Base-by-base conservation (phyloP, 148 eudicot species). In the Fallopia convolvulus region DNA sequence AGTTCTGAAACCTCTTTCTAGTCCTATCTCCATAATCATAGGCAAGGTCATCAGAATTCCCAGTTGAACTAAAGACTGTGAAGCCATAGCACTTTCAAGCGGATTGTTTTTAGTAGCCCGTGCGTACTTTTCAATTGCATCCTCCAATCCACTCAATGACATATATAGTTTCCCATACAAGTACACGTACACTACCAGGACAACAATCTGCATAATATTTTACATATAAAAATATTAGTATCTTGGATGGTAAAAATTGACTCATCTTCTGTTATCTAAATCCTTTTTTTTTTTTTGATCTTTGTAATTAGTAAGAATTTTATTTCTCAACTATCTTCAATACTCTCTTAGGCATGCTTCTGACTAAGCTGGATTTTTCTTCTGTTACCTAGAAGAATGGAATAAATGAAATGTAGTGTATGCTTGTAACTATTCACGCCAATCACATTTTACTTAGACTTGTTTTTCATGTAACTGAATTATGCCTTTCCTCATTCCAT, bases 101-200 rank as follows among this genome's bases (percentile, higher is more conserved):
- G 97, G 83, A 76, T 83, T 79, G 52, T 86, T 80, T 78, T 90
- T 89, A 77, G 80, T 91, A 7, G 90, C 82, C 80, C 85, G 86
- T 41, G 93, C 91, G 65, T 78, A 80, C 79, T 80, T 86, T 33
- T 88, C 74, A 75, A 91, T 88, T 33, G 89, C 49, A 70, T 75
- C 80, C 83, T 91, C 97, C 81, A 91, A 71, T 61, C 97, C 97
- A 77, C 97, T 91, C 83, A 91, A 80, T 39, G 88, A 79, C 15
- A 91, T 83, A 83, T 91, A 91, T 21, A 91, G 84, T 83, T 87
- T 86, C 9, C 97, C 97, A 36, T 88, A 91, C 77, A 91, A 82
- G 83, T 80, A 91, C 52, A 81, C 85, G 66, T 91, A 91, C 9
- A 89, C 93, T n/a, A 90, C 88, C 75, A 91, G 86, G 79, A 91